A percentile compares a stretch with the other conserved stretches of the same genome.
These are phyloP conservation scores for Kentomonas sorsogonicus DNA, from an alignment of 208 protist species.

Conservation along the genomic window DNA sequence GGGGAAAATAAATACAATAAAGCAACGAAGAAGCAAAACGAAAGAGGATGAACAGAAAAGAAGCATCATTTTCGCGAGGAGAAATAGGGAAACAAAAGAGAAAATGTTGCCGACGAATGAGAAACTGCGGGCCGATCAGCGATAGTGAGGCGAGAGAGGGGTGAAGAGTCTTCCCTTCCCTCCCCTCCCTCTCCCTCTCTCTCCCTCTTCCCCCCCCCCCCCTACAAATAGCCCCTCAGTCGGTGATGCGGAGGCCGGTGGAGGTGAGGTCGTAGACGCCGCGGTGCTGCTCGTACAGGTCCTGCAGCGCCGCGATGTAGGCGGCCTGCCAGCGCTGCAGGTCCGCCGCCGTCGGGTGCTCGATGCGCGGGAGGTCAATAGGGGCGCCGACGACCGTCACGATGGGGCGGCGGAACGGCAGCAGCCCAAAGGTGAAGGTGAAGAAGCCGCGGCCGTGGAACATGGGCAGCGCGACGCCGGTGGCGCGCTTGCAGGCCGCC, in stretches of 20 bases:
- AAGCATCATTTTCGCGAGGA: no score
- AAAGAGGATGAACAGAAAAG: no score
- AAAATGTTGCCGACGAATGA: no score
- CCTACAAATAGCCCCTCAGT: constrained; percentile 10
- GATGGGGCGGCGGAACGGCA: constrained; percentile 75
- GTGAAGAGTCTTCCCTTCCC: no score
- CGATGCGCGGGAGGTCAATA: constrained; percentile 55
- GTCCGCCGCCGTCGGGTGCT: constrained; percentile 54
- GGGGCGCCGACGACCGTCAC: constrained; percentile 78
- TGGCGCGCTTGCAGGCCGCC: constrained; percentile 27
- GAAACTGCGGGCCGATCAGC: no score
- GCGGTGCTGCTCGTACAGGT: constrained; percentile 64
- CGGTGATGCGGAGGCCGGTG: constrained; percentile 53
- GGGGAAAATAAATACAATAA: no score
- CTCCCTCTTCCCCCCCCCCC: background rate
- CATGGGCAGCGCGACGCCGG: constrained; percentile 64
- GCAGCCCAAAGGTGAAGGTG: constrained; percentile 54
- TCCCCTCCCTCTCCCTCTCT: background rate
- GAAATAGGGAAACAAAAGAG: no score
- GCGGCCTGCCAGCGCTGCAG: constrained; percentile 62
- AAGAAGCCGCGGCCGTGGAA: constrained; percentile 77
- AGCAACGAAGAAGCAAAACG: no score
- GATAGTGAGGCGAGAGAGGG: no score
- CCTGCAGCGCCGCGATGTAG: constrained; percentile 69
- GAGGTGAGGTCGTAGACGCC: constrained; percentile 74